Conservation (phyloP, 345 rosid genomes). For the Ailanthus altissimus region DNA sequence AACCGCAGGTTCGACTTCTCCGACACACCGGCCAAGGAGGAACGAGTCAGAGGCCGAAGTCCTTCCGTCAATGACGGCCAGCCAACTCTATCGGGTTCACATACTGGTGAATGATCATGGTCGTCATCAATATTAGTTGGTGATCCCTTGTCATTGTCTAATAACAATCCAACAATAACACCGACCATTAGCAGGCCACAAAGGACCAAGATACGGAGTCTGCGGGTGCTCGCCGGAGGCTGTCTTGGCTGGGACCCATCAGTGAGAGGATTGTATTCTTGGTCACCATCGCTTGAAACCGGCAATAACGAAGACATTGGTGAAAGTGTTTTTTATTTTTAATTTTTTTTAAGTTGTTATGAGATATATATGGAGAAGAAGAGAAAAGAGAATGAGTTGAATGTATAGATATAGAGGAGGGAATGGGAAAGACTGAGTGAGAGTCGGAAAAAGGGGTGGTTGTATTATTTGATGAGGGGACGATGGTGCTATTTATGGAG, state of each 20-base stretch:
- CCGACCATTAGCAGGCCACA: conserved; percentile 41
- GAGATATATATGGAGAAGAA: background rate
- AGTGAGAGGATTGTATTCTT: conserved; percentile 20
- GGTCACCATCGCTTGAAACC: background rate
- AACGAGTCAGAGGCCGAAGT: conserved; percentile 38
- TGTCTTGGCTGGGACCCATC: conserved; percentile 9
- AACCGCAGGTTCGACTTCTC: conserved; percentile 50
- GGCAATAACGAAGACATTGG: conserved; percentile 19
- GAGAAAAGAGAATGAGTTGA: background rate
- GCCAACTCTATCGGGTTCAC: background rate
- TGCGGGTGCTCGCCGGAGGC: conserved; percentile 24
- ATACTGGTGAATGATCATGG: background rate
- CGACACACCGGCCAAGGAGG: conserved; percentile 65
- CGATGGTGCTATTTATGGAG: no score
- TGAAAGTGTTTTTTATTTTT: conserved; percentile 25
- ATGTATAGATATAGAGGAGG: background rate
- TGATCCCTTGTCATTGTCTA: conserved; percentile 10
- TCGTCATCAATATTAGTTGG: background rate
- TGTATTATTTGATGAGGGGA: background rate
- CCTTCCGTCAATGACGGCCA: background rate
- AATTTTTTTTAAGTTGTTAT: background rate
- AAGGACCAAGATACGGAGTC: conserved; percentile 24
- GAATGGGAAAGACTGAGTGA: background rate
- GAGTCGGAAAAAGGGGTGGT: background rate
- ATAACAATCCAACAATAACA: conserved; percentile 32